These are phyloP conservation scores for Fusarium decemcellulare DNA, from an alignment of 2,329 filamentous ascomycete genomes.

Conservation along the genomic window DNA sequence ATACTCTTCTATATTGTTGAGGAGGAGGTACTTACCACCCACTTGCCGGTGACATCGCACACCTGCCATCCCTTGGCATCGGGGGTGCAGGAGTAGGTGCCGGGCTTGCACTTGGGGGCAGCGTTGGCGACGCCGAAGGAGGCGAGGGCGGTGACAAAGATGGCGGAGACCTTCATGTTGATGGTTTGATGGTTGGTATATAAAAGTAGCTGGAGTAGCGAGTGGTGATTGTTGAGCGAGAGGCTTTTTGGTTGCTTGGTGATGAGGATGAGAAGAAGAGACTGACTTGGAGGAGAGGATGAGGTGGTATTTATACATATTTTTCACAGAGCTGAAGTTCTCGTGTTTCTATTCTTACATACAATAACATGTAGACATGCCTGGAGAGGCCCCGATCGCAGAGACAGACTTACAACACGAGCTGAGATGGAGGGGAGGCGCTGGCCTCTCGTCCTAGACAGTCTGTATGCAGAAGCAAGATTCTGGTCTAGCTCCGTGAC, in stretches of 20 bases:
- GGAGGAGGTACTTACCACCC: slow-evolving; percentile 50
- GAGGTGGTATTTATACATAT: slow-evolving; percentile 28
- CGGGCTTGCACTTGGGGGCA: slow-evolving; percentile 48
- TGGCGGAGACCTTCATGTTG: slow-evolving; percentile 51
- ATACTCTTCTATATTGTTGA: neutral
- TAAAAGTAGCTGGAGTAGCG: slow-evolving; percentile 17
- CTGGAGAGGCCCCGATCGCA: neutral
- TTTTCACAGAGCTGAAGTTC: neutral
- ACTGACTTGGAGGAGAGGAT: neutral
- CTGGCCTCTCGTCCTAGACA: neutral
- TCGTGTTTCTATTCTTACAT: slow-evolving; percentile 29
- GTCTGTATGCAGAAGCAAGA: too few relatives aligned
- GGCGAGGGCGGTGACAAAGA: slow-evolving; percentile 42
- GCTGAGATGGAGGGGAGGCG: slow-evolving; percentile 20
- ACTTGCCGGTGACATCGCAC: slow-evolving; percentile 49
- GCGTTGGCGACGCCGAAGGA: slow-evolving; percentile 35
- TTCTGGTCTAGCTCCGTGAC: too few relatives aligned
- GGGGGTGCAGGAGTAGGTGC: slow-evolving; percentile 52
- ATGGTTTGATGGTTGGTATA: slow-evolving; percentile 6
- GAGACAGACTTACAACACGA: slow-evolving; percentile 25
- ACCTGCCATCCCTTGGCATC: slow-evolving; percentile 50
- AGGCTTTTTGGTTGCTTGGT: slow-evolving; percentile 24
- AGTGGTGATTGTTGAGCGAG: slow-evolving; percentile 23
- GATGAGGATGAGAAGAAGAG: slow-evolving; percentile 29
- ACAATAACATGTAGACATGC: too few relatives aligned